phyloP scores from a whole-genome alignment of 192 early-diverging fungal species.

The Kickxella alabastrina region DNA sequence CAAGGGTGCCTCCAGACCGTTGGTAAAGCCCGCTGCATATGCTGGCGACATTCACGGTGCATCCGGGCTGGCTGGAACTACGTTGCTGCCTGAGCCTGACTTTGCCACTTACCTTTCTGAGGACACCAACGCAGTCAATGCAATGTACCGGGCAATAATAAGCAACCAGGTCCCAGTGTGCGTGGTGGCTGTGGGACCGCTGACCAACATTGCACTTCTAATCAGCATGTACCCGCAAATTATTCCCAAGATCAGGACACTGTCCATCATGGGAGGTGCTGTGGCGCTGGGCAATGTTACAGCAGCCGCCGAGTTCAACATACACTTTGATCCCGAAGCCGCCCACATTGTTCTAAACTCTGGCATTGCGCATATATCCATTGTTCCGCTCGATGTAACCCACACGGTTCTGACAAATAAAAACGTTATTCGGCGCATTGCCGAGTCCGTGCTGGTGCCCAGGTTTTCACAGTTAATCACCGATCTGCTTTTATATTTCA shows the following conservation, averaged over 20 bases:
- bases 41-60: slow-evolving; percentile 17
- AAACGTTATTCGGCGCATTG: slow-evolving; percentile 17
- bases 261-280: slow-evolving; percentile 50
- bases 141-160: slow-evolving; percentile 25
- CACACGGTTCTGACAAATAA: slow-evolving; percentile 10
- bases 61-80: slow-evolving; percentile 12
- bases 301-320: slow-evolving; percentile 34
- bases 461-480: slow-evolving; percentile 14
- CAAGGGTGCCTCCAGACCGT: slow-evolving; percentile 23
- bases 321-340: slow-evolving; percentile 34
- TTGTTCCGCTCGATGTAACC: slow-evolving; percentile 29
- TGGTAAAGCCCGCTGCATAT: slow-evolving; percentile 10
- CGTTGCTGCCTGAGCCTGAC: slow-evolving; percentile 11
- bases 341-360: slow-evolving; percentile 23
- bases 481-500: slow-evolving; percentile 13
- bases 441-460: background rate
- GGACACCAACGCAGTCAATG: slow-evolving; percentile 12
- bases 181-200: slow-evolving; percentile 41
- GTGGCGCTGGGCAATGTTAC: slow-evolving; percentile 17
- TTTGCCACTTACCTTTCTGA: slow-evolving; percentile 9
- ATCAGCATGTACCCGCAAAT: slow-evolving; percentile 45
- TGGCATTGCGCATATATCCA: slow-evolving; percentile 14
- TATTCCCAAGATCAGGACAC: slow-evolving; percentile 24
- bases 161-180: slow-evolving; percentile 9
- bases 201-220: slow-evolving; percentile 51